Base-by-base conservation (phyloP, 768 basidiomycete genomes). In the Cyathus striatus region DNA sequence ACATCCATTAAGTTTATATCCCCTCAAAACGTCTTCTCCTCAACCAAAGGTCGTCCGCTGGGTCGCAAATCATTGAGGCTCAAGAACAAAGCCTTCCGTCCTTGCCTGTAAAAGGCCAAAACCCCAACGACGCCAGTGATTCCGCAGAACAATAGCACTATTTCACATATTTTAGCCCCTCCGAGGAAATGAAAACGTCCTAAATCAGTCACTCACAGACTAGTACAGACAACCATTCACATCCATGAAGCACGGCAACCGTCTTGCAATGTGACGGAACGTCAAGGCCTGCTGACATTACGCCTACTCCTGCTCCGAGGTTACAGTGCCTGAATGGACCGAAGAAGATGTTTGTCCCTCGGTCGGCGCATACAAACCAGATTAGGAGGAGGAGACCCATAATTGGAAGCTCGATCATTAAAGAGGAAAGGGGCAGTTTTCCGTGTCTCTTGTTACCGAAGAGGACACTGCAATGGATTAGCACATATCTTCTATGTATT, bases 301-400 rank as follows among this genome's bases (percentile, higher is more conserved):
- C 36, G 18, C 36, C 36, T 13, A 37, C 36, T n/a, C 36, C 36
- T 2, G 14, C n/a, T 10, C 36, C 36, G 12, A 10, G 14, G 17
- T 37, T 37, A 18, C 36, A 37, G 36, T 37, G 36, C 10, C 36
- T 10, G 18, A 37, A 37, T n/a, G 36, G 36, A 10, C 36, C 36
- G 17, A 37, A 37, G 20, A 37, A 37, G 10, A 13, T 18, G 17
- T 10, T 37, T 10, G 18, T 37, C 20, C 36, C 36, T 10, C 13
- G 12, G 20, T 37, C 13, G 36, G 36, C 36, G 20, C 36, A 37
- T 10, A 37, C 20, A 18, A 37, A 37, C 36, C 36, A 37, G 36
- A 37, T 10, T 9, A 37, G 36, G 12, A 37, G 36, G 36, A 37
- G 18, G 9, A 37, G 17, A 10, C 12, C 36, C 10, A 37, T 10